phyloP scores from a whole-genome alignment of 805 yeast species.

The Wickerhamomyces subpelliculosus region DNA sequence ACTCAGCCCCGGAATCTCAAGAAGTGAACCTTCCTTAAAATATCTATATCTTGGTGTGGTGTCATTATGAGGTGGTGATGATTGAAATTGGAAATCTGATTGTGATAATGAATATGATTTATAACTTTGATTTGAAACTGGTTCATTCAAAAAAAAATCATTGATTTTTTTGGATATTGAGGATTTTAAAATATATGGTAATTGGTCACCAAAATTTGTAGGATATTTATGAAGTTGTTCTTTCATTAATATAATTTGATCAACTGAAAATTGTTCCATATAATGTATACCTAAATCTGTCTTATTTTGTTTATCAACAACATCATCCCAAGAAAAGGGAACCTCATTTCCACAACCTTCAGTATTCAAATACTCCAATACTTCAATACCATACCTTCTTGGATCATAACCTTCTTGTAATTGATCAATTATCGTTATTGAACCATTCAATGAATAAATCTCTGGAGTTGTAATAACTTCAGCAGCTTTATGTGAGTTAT shows the following conservation, averaged over 20 bases:
- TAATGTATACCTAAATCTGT: conserved; percentile 12
- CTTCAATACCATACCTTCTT: conserved; percentile 5
- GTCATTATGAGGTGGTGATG: background rate
- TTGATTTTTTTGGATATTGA: conserved; percentile 1
- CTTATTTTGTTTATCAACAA: conserved; percentile 10
- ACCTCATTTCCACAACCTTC: background rate
- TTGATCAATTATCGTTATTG: background rate
- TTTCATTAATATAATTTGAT: conserved; percentile 13
- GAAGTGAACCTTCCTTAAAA: conserved; percentile 19
- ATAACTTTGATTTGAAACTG: background rate
- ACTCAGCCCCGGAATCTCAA: conserved; percentile 13
- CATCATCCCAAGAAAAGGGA: conserved; percentile 13
- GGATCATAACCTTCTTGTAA: conserved; percentile 5
- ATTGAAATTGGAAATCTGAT: conserved; percentile 12
- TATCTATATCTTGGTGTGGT: conserved; percentile 12
- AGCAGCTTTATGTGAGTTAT: background rate
- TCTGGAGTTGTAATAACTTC: background rate
- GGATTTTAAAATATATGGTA: background rate
- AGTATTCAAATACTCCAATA: conserved; percentile 1
- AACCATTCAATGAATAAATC: background rate
- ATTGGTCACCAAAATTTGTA: background rate
- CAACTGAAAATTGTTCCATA: conserved; percentile 5
- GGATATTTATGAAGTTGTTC: conserved; percentile 3
- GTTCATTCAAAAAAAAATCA: conserved; percentile 3
- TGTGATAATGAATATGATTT: conserved; percentile 5